Evolutionary conservation across 805 yeast species (phyloP).

Genomic region (Yarrowia sp.): DNA sequence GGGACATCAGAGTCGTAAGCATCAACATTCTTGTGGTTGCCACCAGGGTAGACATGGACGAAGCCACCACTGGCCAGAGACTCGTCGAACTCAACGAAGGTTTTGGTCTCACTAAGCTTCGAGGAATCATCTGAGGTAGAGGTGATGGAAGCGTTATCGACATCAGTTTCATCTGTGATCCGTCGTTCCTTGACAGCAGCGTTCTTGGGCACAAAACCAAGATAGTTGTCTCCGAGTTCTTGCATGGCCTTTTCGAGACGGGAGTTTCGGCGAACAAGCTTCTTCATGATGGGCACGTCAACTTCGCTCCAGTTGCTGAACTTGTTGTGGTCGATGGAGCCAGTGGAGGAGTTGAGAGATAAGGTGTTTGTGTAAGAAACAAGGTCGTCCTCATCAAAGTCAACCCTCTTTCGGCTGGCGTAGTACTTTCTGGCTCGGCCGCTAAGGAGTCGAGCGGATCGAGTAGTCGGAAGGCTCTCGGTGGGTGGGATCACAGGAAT

Average conservation of each 20-base stretch:
- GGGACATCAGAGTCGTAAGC: background rate
- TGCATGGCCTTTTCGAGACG: background rate
- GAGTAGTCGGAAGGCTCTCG: background rate
- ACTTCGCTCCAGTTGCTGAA: background rate
- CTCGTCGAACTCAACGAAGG: background rate
- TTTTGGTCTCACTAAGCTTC: background rate
- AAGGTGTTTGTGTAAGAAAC: slow-evolving; percentile 16
- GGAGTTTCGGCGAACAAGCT: background rate
- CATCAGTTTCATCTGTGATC: background rate
- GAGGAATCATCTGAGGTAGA: background rate
- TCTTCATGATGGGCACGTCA: background rate
- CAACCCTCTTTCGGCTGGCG: slow-evolving; percentile 50
- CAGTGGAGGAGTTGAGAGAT: slow-evolving; percentile 4
- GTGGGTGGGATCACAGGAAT: background rate
- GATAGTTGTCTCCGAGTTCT: slow-evolving; percentile 1
- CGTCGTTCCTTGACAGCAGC: background rate
- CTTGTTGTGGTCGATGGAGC: background rate
- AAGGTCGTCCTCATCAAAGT: slow-evolving; percentile 55
- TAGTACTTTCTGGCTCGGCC: slow-evolving; percentile 23
- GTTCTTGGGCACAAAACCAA: background rate
- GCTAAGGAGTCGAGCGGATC: background rate
- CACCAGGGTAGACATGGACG: background rate
- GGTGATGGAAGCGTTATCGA: background rate
- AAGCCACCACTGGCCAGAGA: background rate
- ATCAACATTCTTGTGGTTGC: background rate